phyloP scores from a whole-genome alignment of 2,329 filamentous ascomycete genomes.

The Exophiala spinifera region DNA sequence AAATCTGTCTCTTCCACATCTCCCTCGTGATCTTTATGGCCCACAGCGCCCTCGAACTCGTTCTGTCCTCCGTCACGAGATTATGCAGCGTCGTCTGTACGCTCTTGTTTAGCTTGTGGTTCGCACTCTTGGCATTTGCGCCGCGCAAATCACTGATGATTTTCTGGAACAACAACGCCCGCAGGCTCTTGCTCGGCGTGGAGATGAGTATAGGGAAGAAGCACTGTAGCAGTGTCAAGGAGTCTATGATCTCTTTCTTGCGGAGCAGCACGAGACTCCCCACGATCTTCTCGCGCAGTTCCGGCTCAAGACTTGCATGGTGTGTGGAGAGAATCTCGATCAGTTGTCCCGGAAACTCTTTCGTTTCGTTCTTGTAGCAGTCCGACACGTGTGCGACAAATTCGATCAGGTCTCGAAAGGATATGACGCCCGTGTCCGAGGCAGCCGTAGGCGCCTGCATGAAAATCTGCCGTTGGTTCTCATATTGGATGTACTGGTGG shows the following conservation, averaged over 20 bases:
- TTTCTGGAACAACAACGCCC: slow-evolving; percentile 80
- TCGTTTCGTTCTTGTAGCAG: slow-evolving; percentile 80
- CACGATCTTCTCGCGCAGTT: slow-evolving; percentile 91
- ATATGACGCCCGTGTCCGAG: slow-evolving; percentile 69
- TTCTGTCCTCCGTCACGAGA: slow-evolving; percentile 78
- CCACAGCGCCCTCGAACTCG: slow-evolving; percentile 86
- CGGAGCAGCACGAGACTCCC: slow-evolving; percentile 81
- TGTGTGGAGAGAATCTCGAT: slow-evolving; percentile 77
- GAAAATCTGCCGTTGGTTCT: slow-evolving; percentile 87
- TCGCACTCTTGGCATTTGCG: slow-evolving; percentile 80
- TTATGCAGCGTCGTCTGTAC: slow-evolving; percentile 94
- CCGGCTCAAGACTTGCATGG: slow-evolving; percentile 76
- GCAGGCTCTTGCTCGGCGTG: slow-evolving; percentile 87
- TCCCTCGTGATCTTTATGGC: slow-evolving; percentile 93
- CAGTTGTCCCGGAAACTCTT: slow-evolving; percentile 73
- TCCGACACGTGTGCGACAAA: slow-evolving; percentile 92
- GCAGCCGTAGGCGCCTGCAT: slow-evolving; percentile 75
- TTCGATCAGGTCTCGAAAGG: slow-evolving; percentile 87
- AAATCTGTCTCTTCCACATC: slow-evolving; percentile 93
- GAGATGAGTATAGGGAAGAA: slow-evolving; percentile 91
- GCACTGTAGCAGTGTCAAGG: slow-evolving; percentile 75
- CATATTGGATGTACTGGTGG: slow-evolving; percentile 87
- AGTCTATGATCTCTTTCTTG: slow-evolving; percentile 90
- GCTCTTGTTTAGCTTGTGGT: slow-evolving; percentile 88
- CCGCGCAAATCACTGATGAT: slow-evolving; percentile 87